Evolutionary conservation across 2,329 filamentous ascomycete genomes (phyloP), one percentile per base, ranked within the genome.

Genomic region (Pseudocercospora eumusae): DNA sequence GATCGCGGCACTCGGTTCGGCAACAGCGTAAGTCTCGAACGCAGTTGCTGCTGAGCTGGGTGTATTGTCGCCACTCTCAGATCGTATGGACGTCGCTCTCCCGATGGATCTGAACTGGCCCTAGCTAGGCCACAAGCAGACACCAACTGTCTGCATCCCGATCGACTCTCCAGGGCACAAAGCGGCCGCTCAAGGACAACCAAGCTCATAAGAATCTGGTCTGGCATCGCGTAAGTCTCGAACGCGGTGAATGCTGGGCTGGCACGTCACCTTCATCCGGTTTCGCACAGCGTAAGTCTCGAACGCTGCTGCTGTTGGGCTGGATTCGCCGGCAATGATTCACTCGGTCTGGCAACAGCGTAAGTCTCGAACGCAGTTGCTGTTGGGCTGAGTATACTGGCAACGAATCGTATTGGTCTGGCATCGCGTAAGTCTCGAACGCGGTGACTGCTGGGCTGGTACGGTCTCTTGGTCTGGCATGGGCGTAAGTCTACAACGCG

Each of bases 161-260:
- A 54, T 54, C 52, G 52, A 40, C 23, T 54, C 52, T 54, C 28
- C 52, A 33, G 52, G 52, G 52, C 52, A 54, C n/a, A 18, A 54
- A 33, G 15, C 15, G 52, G 28, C 25, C 27, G n/a, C 52, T 21
- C 11, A 33, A 54, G 52, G 52, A 54, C 52, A 36, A 54, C 52
- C 52, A 36, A 54, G 28, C 52, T 13, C n/a, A 18, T 20, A 18
- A 21, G 18, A 31, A 23, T 40, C 36, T 40, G 36, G 36, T 40
- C 36, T 49, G 52, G 27, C 28, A 18, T 15, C 25, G 31, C 52
- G 31, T 33, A 33, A 33, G 31, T 21, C 49, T 18, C 21, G 11
- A 33, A 23, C 33, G 52, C 52, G 31, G 31, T 28, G 11, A n/a
- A 8, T 15, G 10, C 36, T 40, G 36, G 36, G 10, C 36, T 18